Percentiles rank a stretch among this genome's conserved stretches.
phyloP scores from a whole-genome alignment of 1,284 basidiomycete genomes.

The Irpex sp. region DNA sequence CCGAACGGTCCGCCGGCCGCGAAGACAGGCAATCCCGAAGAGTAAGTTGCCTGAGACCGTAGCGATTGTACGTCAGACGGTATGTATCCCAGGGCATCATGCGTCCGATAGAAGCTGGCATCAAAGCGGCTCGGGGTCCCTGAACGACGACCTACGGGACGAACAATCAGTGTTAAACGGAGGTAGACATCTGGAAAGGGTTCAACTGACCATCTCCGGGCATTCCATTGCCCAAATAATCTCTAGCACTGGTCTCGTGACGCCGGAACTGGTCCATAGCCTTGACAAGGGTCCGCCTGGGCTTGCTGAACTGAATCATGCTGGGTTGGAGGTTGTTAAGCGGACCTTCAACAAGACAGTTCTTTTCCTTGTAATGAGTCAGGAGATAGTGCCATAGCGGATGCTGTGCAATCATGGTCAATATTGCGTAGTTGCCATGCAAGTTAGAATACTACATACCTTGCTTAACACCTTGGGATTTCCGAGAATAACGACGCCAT shows the following conservation, averaged over 20 bases:
- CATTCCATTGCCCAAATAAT: constrained; percentile 48
- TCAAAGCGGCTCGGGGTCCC: constrained; percentile 92
- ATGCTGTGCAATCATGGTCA: constrained; percentile 54
- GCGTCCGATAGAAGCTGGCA: constrained; percentile 90
- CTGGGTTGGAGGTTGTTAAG: constrained; percentile 94
- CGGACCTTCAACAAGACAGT: constrained; percentile 92
- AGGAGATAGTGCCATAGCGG: constrained; percentile 98
- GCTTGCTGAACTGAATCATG: constrained; percentile 99
- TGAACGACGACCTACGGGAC: constrained; percentile 50
- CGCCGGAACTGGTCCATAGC: constrained; percentile 89
- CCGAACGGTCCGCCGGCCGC: constrained; percentile 67
- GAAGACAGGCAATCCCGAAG: constrained; percentile 86
- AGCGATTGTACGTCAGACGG: constrained; percentile 93
- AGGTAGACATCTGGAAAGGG: constrained; percentile 6
- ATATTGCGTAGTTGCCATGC: constrained; percentile 2
- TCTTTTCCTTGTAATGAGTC: constrained; percentile 98
- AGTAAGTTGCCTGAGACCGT: constrained; percentile 91
- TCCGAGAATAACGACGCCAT: constrained; percentile 95
- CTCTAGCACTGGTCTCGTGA: constrained; percentile 83
- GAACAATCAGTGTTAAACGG: constrained; percentile 11
- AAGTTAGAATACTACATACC: constrained; percentile 44
- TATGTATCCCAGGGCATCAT: constrained; percentile 92
- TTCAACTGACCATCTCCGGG: constrained; percentile 44
- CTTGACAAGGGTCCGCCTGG: constrained; percentile 79
- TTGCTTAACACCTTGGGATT: constrained; percentile 99